A percentile compares a stretch with the other conserved stretches of the same genome.
These are phyloP conservation scores for Cordyceps tenuipes DNA, from an alignment of 2,329 filamentous ascomycete genomes.

Conservation along the genomic window DNA sequence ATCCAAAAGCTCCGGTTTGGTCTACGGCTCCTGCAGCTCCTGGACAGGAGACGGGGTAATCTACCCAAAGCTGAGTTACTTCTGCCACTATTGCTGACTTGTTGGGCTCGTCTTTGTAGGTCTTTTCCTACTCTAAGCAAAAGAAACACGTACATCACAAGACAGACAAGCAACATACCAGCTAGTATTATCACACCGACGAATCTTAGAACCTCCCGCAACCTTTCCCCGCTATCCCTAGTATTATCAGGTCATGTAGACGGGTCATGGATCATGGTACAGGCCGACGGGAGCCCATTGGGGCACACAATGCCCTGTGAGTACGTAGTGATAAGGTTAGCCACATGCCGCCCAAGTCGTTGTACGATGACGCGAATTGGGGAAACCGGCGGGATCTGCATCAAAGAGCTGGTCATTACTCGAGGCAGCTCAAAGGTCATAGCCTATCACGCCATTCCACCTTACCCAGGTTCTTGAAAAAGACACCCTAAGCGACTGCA, in stretches of 20 bases:
- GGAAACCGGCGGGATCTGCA: neutral
- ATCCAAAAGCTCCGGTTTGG: neutral
- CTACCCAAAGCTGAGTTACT: neutral
- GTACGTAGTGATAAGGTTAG: neutral
- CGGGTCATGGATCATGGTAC: neutral
- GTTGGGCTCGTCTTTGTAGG: neutral
- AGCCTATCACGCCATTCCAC: neutral
- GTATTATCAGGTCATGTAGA: neutral
- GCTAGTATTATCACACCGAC: neutral
- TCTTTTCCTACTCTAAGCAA: neutral
- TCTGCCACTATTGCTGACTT: neutral
- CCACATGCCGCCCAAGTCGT: neutral
- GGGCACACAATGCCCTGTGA: neutral
- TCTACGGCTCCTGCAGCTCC: neutral
- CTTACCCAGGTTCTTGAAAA: neutral
- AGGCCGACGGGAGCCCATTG: neutral
- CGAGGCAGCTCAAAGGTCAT: neutral
- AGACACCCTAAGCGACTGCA: neutral
- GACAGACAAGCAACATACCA: neutral
- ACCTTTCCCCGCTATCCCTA: neutral
- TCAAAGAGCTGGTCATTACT: neutral
- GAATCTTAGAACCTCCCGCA: neutral
- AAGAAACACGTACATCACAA: neutral
- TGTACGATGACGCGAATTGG: neutral
- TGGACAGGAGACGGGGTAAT: neutral